Evolutionary conservation across 1,139 yeast species (phyloP).

Genomic region (Kurtzmaniella quercitrusa): DNA sequence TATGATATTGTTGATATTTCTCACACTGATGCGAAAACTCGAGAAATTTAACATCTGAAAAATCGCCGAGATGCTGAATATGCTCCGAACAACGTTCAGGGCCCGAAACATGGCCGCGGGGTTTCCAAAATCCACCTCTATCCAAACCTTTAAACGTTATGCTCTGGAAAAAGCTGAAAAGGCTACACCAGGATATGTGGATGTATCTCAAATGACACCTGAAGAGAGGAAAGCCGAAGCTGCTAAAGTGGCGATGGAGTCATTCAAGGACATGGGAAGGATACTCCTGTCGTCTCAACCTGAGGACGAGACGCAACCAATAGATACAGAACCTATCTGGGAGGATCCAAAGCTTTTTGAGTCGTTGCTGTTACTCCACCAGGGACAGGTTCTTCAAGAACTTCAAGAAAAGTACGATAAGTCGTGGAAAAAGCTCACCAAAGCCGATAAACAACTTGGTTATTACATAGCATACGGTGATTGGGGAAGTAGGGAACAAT

Average conservation of each 20-base stretch:
- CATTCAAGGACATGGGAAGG: conserved; percentile 39
- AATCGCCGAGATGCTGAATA: not conserved
- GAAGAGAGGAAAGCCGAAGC: conserved; percentile 30
- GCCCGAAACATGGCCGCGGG: not conserved
- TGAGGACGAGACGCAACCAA: conserved; percentile 45
- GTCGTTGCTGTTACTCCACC: conserved; percentile 47
- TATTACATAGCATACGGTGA: conserved; percentile 61
- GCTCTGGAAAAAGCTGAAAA: not conserved
- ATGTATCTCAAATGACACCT: conserved; percentile 5
- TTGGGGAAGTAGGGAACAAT: conserved; percentile 61
- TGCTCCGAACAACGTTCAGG: not conserved
- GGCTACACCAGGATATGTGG: conserved; percentile 4
- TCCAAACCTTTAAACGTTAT: not conserved
- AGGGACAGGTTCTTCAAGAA: conserved; percentile 55
- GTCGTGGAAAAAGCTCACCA: conserved; percentile 47
- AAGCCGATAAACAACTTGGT: conserved; percentile 45
- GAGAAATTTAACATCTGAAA: not conserved
- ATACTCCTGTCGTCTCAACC: conserved; percentile 26
- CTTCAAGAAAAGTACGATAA: conserved; percentile 48
- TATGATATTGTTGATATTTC: no score
- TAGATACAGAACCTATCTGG: conserved; percentile 51
- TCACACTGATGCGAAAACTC: no score
- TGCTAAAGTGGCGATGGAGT: conserved; percentile 39
- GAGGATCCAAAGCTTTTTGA: conserved; percentile 45
- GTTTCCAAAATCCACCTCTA: not conserved